phyloP scores from a whole-genome alignment of 2,329 filamentous ascomycete genomes.

The Diplocarpon mali region DNA sequence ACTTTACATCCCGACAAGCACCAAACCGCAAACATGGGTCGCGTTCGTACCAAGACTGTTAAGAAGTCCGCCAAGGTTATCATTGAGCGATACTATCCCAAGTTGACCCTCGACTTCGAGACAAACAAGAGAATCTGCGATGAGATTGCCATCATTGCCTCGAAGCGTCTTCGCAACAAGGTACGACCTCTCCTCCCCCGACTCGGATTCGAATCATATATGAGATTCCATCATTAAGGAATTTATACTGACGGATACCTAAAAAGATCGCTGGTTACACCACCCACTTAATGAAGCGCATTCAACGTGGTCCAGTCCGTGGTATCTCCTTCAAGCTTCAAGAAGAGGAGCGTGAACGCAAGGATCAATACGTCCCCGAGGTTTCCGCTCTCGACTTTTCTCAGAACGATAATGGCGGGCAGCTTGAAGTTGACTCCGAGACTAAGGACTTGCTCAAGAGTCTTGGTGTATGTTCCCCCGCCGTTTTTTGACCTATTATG shows the following conservation, averaged over 20 bases:
- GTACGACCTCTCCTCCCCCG: slow-evolving; percentile 33
- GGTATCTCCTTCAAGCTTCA: slow-evolving; percentile 99
- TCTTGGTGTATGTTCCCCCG: slow-evolving; percentile 70
- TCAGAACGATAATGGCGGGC: slow-evolving; percentile 77
- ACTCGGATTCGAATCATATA: too few species aligned
- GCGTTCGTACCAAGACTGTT: slow-evolving; percentile 34
- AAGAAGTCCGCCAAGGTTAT: slow-evolving; percentile 82
- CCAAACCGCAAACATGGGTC: slow-evolving; percentile 30
- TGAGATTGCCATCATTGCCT: slow-evolving; percentile 99
- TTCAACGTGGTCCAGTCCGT: slow-evolving; percentile 96
- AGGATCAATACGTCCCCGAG: slow-evolving; percentile 99
- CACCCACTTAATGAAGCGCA: slow-evolving; percentile 99
- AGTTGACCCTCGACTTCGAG: slow-evolving; percentile 98
- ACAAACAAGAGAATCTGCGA: slow-evolving; percentile 99
- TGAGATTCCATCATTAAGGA: too few species aligned
- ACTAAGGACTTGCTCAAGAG: slow-evolving; percentile 99
- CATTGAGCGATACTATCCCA: slow-evolving; percentile 97
- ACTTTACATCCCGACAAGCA: slow-evolving; percentile 6
- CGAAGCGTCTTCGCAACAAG: slow-evolving; percentile 99
- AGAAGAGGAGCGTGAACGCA: slow-evolving; percentile 99
- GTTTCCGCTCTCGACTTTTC: slow-evolving; percentile 97
- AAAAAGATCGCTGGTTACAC: slow-evolving; percentile 90
- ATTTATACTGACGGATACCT: not conserved
- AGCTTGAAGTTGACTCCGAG: slow-evolving; percentile 91
- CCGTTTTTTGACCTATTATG: not conserved